Conservation (phyloP, 129 eudicot species). For the Chrysanthemum seticuspe region DNA sequence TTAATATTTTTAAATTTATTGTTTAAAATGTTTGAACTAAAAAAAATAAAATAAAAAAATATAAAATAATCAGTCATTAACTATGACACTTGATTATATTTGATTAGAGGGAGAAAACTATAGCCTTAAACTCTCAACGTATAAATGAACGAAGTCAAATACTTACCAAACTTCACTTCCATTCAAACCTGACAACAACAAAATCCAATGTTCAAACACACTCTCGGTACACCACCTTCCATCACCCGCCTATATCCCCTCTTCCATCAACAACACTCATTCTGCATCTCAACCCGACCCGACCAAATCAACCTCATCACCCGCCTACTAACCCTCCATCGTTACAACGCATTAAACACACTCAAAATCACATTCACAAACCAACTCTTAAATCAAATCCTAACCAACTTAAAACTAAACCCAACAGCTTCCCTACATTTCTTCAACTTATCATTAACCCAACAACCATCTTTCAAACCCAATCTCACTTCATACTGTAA, state of each 20-base stretch:
- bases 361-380: constrained; percentile 57
- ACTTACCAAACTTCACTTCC: too few relatives aligned
- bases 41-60: too few relatives aligned
- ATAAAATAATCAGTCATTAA: too few relatives aligned
- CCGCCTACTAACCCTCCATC: constrained; percentile 69
- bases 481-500: constrained; percentile 43
- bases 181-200: too few relatives aligned
- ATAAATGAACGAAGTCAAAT: too few relatives aligned
- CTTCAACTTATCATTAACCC: constrained; percentile 53
- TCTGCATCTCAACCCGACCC: constrained; percentile 28
- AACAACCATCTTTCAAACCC: constrained; percentile 47
- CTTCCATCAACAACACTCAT: constrained; percentile 29
- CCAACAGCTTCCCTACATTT: constrained; percentile 53
- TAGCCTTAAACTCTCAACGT: too few relatives aligned
- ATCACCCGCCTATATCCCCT: constrained; percentile 20
- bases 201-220: too few relatives aligned
- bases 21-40: too few relatives aligned
- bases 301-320: constrained; percentile 48
- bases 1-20: too few relatives aligned
- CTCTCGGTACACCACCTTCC: too few relatives aligned
- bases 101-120: too few relatives aligned
- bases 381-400: constrained; percentile 49
- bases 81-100: too few relatives aligned
- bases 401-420: constrained; percentile 46
- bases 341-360: constrained; percentile 42